Percentiles rank a stretch among this genome's conserved stretches.
Evolutionary conservation across 129 eudicot genomes (phyloP).

Genomic region (Centaurea solstitialis): DNA sequence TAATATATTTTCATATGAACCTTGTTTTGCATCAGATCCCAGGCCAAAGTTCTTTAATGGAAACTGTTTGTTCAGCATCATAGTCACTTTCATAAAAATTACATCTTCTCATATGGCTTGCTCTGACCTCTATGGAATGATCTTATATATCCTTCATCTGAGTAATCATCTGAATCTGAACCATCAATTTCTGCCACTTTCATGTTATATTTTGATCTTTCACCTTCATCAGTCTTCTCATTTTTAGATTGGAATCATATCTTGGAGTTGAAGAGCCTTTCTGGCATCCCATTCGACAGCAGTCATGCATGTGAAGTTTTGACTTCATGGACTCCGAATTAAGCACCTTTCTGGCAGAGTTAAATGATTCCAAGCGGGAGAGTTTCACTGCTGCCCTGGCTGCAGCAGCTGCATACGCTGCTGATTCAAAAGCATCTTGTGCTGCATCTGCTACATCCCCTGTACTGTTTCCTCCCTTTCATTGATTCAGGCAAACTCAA

Average conservation of each 20-base stretch:
- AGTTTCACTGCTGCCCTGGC: slow-evolving; percentile 85
- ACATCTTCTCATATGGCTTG: slow-evolving; percentile 17
- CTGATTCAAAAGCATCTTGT: slow-evolving; percentile 79
- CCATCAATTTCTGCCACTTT: slow-evolving; percentile 21
- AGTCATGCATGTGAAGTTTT: slow-evolving; percentile 16
- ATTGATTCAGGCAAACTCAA: slow-evolving; percentile 39
- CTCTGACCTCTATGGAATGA: slow-evolving; percentile 11
- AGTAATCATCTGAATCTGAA: slow-evolving; percentile 39
- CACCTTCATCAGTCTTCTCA: slow-evolving; percentile 28
- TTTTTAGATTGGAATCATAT: slow-evolving; percentile 32
- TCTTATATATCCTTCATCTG: slow-evolving; percentile 11
- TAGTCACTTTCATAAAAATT: slow-evolving; percentile 45
- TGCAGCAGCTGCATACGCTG: slow-evolving; percentile 81
- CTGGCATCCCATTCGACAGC: slow-evolving; percentile 1
- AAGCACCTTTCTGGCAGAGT: slow-evolving; percentile 30
- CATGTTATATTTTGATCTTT: slow-evolving; percentile 16
- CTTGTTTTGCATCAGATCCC: background rate
- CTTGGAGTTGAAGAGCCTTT: slow-evolving; percentile 27
- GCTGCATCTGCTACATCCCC: slow-evolving; percentile 77
- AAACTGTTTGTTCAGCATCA: slow-evolving; percentile 14
- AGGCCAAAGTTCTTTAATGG: background rate
- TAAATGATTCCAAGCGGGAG: slow-evolving; percentile 46
- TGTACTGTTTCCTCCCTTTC: slow-evolving; percentile 46
- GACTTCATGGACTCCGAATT: slow-evolving; percentile 16
- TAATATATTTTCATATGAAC: slow-evolving; percentile 5